Evolutionary conservation across 2,329 filamentous ascomycete genomes (phyloP), one percentile per base, ranked within the genome.

Genomic region (Sordariomycetes sp.): DNA sequence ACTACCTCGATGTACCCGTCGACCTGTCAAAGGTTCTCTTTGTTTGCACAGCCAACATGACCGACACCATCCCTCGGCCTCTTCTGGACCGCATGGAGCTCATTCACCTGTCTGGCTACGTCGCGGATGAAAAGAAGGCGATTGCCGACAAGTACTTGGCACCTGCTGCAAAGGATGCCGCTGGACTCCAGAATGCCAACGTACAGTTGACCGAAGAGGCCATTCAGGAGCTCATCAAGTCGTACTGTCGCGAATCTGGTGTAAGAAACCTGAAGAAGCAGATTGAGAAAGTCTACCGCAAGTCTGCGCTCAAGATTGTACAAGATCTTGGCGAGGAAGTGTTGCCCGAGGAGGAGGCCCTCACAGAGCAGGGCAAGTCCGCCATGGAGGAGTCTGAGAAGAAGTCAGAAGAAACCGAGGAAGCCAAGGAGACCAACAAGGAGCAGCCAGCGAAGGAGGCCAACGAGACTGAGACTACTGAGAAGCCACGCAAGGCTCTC

Each of bases 211-310:
- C 79, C 41, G 79, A 87, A 46, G 82, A 84, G 38, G 93, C 90
- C 10, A 93, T 98, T 29, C 82, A 92, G 50, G 92, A 98, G 59
- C 72, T 98, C 29, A 98, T 98, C 66, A 96, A 96, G 64, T 94
- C 86, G 17, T 98, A 98, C 65, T 95, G 88, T 63, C 84, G 92
- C 28, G 92, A 98, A 61, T 94, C 87, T 28, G 92, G 92, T 48
- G 93, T 98, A 8, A 82, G 92, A 45, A 98, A 98, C 53, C 66
- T 98, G 40, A 98, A 98, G 74, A 96, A 98, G 68, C 90, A 96
- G 58, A 98, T 98, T 41, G 92, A 98, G 58, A 98, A 98, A 66
- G 86, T 98, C 4, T 98, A 95, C 62, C 80, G 92, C 38, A 98
- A 98, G 61, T 87, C 90, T 11, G 93, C 92, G 1, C 70, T 98